Conservation (phyloP, 176 grass and related monocot genomes). For the Lolium perenne region DNA sequence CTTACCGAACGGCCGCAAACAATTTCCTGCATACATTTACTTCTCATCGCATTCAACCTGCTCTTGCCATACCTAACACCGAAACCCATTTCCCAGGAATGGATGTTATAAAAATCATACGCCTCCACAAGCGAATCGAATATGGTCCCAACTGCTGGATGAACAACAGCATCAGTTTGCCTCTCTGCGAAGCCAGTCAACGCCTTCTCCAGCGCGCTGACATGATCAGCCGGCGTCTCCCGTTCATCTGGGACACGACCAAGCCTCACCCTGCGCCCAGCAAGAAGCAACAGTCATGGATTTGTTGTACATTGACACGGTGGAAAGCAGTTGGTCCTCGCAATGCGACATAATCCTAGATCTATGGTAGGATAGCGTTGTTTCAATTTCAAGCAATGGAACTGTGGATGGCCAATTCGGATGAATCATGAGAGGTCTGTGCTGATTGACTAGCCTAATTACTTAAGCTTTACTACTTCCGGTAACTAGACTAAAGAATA, state of each 20-base stretch:
- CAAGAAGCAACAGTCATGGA: background rate
- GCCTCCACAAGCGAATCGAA: constrained; percentile 9
- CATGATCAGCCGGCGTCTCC: background rate
- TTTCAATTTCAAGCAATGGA: background rate
- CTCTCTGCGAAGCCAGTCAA: constrained; percentile 21
- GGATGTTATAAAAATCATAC: constrained; percentile 25
- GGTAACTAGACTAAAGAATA: background rate
- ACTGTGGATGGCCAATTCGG: background rate
- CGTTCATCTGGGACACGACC: constrained; percentile 24
- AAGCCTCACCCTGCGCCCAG: background rate
- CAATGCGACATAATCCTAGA: background rate
- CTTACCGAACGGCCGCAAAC: constrained; percentile 3
- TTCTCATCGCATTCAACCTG: constrained; percentile 8
- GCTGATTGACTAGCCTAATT: background rate
- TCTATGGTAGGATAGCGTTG: background rate
- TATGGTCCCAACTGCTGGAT: background rate
- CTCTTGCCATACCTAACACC: constrained; percentile 14
- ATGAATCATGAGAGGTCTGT: background rate
- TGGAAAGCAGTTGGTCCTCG: background rate
- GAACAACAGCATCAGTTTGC: constrained; percentile 23
- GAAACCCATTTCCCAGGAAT: constrained; percentile 33
- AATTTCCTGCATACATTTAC: constrained; percentile 32
- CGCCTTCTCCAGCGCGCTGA: constrained; percentile 14
- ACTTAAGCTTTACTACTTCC: background rate
- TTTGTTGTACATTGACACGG: background rate